These are phyloP conservation scores for Castanea sativa DNA, from an alignment of 306 rosid species.

Conservation along the genomic window DNA sequence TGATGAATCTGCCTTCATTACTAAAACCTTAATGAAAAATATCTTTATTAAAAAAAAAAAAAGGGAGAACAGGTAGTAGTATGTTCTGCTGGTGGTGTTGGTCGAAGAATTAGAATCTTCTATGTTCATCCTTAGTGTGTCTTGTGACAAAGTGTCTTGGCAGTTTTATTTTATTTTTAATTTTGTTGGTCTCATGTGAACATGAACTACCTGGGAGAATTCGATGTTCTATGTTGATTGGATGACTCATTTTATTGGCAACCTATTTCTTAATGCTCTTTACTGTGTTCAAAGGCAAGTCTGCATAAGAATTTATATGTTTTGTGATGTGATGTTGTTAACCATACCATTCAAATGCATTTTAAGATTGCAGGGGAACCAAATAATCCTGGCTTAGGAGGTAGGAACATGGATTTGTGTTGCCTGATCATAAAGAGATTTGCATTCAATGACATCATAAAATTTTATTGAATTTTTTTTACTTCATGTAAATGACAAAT, in stretches of 20 bases:
- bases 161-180: slow-evolving; percentile 5
- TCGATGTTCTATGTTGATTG: slow-evolving; percentile 1
- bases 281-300: not conserved
- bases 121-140: slow-evolving; percentile 13
- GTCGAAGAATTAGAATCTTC: not conserved
- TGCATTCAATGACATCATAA: too few species aligned
- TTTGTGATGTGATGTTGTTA: too few species aligned
- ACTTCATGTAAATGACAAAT: too few species aligned
- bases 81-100: slow-evolving; percentile 12
- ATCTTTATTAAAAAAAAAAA: not conserved
- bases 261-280: not conserved
- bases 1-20: slow-evolving; percentile 7
- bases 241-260: not conserved
- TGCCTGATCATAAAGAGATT: too few species aligned
- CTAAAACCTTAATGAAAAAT: not conserved
- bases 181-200: not conserved
- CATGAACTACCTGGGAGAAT: not conserved
- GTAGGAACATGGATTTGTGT: too few species aligned
- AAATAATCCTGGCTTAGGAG: too few species aligned
- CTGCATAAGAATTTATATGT: not conserved
- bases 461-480: too few species aligned
- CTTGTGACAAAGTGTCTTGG: slow-evolving; percentile 23
- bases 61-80: slow-evolving; percentile 7
- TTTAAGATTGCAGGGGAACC: too few species aligned
- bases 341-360: too few species aligned